Percentiles rank a stretch among this genome's conserved stretches.
Evolutionary conservation across 208 protist genomes (phyloP).

Genomic region (Leishmania lainsoni): DNA sequence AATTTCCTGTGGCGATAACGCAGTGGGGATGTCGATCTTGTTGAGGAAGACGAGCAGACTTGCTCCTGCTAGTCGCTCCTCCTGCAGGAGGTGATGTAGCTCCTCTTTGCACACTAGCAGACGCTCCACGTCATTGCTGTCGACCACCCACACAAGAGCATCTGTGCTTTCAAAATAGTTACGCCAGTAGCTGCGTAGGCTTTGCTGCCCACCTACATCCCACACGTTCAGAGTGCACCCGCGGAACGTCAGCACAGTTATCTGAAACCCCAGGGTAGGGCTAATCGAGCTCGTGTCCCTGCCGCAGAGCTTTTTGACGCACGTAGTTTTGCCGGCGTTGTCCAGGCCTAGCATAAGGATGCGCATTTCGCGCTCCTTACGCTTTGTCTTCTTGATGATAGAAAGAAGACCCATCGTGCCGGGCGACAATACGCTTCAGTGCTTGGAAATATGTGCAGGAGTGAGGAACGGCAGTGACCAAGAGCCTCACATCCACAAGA

Average conservation of each 20-base stretch:
- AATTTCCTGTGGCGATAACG: constrained; percentile 70
- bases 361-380: constrained; percentile 99
- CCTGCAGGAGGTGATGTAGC: constrained; percentile 94
- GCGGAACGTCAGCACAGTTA: constrained; percentile 96
- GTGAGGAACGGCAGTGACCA: constrained; percentile 3
- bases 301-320: constrained; percentile 99
- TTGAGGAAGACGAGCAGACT: constrained; percentile 99
- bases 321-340: constrained; percentile 99
- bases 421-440: background rate
- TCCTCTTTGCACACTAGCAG: constrained; percentile 95
- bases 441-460: background rate
- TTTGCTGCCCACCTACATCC: constrained; percentile 99
- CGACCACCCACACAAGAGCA: constrained; percentile 97
- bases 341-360: constrained; percentile 97
- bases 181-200: constrained; percentile 98
- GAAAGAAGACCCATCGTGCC: constrained; percentile 97
- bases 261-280: constrained; percentile 99
- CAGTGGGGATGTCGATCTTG: constrained; percentile 98
- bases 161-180: constrained; percentile 98
- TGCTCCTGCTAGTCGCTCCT: constrained; percentile 97
- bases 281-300: constrained; percentile 97
- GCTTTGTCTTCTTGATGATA: constrained; percentile 98
- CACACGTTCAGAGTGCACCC: constrained; percentile 99
- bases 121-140: constrained; percentile 93
- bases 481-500: background rate